Evolutionary conservation across 2,329 filamentous ascomycete genomes (phyloP).

Genomic region (Sclerotinia trifoliorum): DNA sequence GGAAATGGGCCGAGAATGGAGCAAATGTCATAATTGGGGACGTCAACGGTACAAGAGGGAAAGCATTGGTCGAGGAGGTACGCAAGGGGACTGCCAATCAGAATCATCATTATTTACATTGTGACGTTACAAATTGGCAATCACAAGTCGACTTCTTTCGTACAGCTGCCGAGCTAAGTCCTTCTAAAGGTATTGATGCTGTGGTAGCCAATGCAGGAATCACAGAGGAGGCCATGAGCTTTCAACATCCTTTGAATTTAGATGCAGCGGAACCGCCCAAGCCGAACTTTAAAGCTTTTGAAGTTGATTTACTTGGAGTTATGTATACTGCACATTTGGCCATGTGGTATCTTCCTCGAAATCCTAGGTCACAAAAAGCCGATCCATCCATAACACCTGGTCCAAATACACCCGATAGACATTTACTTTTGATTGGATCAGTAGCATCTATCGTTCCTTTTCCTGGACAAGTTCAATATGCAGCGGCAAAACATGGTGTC

Average conservation of each 20-base stretch:
- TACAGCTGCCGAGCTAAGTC: conserved; percentile 53
- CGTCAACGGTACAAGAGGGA: conserved; percentile 54
- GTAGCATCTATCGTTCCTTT: conserved; percentile 54
- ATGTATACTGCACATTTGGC: conserved; percentile 65
- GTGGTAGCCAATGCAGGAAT: conserved; percentile 69
- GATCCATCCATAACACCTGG: conserved; percentile 39
- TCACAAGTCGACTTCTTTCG: conserved; percentile 64
- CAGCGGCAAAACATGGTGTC: conserved; percentile 63
- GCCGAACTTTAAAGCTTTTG: conserved; percentile 54
- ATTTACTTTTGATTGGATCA: conserved; percentile 62
- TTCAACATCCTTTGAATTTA: conserved; percentile 47
- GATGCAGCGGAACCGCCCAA: conserved; percentile 47
- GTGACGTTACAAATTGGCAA: conserved; percentile 65
- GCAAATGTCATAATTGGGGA: conserved; percentile 64
- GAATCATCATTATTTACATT: conserved; percentile 56
- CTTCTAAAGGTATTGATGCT: conserved; percentile 56
- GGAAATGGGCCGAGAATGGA: conserved; percentile 53
- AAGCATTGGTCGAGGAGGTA: conserved; percentile 54
- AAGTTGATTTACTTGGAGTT: conserved; percentile 63
- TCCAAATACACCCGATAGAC: conserved; percentile 49
- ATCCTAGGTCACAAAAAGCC: conserved; percentile 45
- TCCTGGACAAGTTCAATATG: conserved; percentile 53
- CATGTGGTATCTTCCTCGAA: conserved; percentile 55
- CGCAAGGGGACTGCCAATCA: conserved; percentile 44
- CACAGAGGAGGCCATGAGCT: conserved; percentile 43